Evolutionary conservation across 1,139 yeast genomes (phyloP), one percentile per base, ranked within the genome.

Genomic region (Blastobotrys petasosporus): DNA sequence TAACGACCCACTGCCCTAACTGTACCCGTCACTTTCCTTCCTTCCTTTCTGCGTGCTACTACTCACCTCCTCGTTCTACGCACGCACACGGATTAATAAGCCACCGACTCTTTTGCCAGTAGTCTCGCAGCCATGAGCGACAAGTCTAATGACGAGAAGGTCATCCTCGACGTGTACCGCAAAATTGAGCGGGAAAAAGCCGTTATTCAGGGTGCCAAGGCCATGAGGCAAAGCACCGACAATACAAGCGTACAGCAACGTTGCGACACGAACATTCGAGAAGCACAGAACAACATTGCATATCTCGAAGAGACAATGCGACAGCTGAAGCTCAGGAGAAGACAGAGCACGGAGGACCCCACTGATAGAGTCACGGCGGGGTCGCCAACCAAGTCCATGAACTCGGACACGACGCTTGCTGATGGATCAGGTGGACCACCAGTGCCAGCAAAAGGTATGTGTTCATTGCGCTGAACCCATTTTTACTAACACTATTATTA

Each of bases 151-250:
- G 60, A 55, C 40, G 63, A 59, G 38, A 54, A 54, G 42, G 59
- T 60, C 44, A 60, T 80, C 44, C 66, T 68, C 44, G 95, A 87
- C 61, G 86, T 88, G 65, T 72, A 75, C 57, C 77, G 78, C 55
- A 90, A 88, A 72, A 87, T 92, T 59, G 92, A 85, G 54, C 77
- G 95, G 48, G 97, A 92, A 66, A 74, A 75, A 60, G 88, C 85
- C 61, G 82, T 90, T 65, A 87, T 90, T 44, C 83, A 80, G 54
- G 97, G 97, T 45, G 92, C 94, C 50, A 81, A 83, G 51, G 76
- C 83, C 50, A 72, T 92, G 67, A 82, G 86, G 63, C 80, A 79
- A 62, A 81, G 80, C 54, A 86, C 97, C 16, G 67, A 73, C 53
- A 92, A 92, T 65, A 73, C 82, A 16, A 80, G 78, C 54, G 96